Percentiles rank a stretch among this genome's conserved stretches.
phyloP scores from a whole-genome alignment of 2,329 filamentous ascomycete genomes.

The Neonectria coccinea region DNA sequence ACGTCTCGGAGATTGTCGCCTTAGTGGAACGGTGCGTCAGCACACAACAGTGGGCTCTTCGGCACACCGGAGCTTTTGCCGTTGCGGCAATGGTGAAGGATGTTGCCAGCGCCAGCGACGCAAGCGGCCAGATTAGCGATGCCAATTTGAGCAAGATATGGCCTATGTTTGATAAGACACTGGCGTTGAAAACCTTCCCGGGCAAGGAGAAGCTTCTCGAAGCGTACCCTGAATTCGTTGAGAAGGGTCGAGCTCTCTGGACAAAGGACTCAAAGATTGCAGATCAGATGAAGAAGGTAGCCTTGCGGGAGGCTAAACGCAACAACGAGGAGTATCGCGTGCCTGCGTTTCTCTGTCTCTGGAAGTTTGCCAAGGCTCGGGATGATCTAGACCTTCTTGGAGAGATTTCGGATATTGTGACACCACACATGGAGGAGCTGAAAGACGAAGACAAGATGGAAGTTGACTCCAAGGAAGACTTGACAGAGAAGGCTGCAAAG shows the following conservation, averaged over 20 bases:
- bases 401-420: conserved; percentile 74
- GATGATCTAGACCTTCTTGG: conserved; percentile 77
- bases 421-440: conserved; percentile 70
- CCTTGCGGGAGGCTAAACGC: conserved; percentile 87
- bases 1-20: conserved; percentile 82
- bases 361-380: conserved; percentile 75
- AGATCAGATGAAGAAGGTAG: conserved; percentile 81
- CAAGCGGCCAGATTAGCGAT: conserved; percentile 69
- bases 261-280: conserved; percentile 63
- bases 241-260: conserved; percentile 71
- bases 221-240: conserved; percentile 82
- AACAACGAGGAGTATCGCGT: conserved; percentile 88
- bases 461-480: conserved; percentile 66
- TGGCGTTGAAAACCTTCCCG: conserved; percentile 90
- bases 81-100: conserved; percentile 79
- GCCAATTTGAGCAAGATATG: conserved; percentile 75
- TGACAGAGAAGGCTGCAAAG: conserved; percentile 57
- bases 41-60: conserved; percentile 88
- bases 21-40: conserved; percentile 77
- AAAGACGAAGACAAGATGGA: conserved; percentile 75
- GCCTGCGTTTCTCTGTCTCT: conserved; percentile 78
- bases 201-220: conserved; percentile 89
- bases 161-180: conserved; percentile 83
- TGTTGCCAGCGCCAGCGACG: conserved; percentile 69
- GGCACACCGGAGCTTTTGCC: conserved; percentile 86